Percentiles rank a stretch among this genome's conserved stretches.
phyloP scores from a whole-genome alignment of 306 rosid species.

The Glycine soja region DNA sequence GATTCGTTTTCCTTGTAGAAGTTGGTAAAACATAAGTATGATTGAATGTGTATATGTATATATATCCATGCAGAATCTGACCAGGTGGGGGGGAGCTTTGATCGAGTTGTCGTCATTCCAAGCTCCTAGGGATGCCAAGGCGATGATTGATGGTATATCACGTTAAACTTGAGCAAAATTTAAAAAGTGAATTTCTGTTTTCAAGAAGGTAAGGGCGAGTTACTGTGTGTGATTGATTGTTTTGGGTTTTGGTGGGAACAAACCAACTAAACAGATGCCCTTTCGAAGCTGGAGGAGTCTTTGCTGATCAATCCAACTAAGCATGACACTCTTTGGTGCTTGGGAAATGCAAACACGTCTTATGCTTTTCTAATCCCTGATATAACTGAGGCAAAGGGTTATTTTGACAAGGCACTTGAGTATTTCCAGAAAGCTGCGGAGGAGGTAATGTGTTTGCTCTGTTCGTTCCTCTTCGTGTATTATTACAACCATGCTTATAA shows the following conservation, averaged over 20 bases:
- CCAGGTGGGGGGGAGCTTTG: conserved; percentile 80
- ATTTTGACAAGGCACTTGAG: conserved; percentile 67
- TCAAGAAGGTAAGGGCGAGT: neutral
- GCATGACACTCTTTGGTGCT: conserved; percentile 80
- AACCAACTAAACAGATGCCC: conserved; percentile 55
- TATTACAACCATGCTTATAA: neutral
- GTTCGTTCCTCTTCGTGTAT: neutral
- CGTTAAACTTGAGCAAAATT: conserved; percentile 1
- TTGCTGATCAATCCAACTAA: conserved; percentile 60
- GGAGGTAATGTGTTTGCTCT: conserved; percentile 52
- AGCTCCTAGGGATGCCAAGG: conserved; percentile 57
- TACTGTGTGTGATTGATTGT: neutral
- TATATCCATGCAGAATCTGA: conserved; percentile 63
- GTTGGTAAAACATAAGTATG: neutral
- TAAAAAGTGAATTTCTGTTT: conserved; percentile 3
- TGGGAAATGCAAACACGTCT: conserved; percentile 75
- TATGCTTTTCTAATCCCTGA: conserved; percentile 71
- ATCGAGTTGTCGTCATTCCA: conserved; percentile 79
- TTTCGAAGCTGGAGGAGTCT: conserved; percentile 81
- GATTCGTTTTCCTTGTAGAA: conserved; percentile 21
- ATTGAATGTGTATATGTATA: neutral
- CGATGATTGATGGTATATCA: conserved; percentile 63
- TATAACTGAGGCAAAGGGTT: conserved; percentile 61
- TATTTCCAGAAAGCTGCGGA: conserved; percentile 70
- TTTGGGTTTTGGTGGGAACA: conserved; percentile 13